These are phyloP conservation scores for Neurospora tetraspora DNA, from an alignment of 495 filamentous ascomycete species.

Conservation along the genomic window DNA sequence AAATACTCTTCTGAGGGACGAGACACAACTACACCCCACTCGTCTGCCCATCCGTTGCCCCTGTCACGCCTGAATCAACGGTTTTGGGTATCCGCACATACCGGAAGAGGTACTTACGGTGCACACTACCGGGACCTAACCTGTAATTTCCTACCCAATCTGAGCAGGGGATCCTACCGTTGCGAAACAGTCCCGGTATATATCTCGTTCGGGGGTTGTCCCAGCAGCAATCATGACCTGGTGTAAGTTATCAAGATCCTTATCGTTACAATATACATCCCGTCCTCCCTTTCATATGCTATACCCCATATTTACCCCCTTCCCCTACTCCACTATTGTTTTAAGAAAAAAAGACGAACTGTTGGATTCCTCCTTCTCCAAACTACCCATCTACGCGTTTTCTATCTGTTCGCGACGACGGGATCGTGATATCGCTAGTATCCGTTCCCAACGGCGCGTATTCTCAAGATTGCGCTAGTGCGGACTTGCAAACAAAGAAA, in stretches of 20 bases:
- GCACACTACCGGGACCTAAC: neutral
- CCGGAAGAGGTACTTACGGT: neutral
- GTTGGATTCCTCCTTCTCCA: neutral
- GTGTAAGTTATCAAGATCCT: neutral
- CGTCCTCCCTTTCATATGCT: neutral
- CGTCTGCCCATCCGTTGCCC: neutral
- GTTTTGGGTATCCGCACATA: neutral
- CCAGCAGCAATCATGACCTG: neutral
- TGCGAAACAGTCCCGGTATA: neutral
- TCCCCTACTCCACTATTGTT: neutral
- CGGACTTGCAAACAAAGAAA: neutral
- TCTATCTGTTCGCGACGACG: neutral
- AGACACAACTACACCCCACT: neutral
- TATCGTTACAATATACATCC: neutral
- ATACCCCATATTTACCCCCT: neutral
- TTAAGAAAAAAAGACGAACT: neutral
- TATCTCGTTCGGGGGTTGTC: neutral
- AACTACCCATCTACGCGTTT: neutral
- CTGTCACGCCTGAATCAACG: neutral
- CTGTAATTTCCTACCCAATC: neutral
- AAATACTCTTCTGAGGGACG: neutral
- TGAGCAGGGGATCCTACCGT: neutral
- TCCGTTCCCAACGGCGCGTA: neutral
- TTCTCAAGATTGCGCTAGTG: neutral
- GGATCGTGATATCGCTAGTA: neutral